Evolutionary conservation across 2,329 filamentous ascomycete species (phyloP).

Genomic region (Elsinoe fawcettii): DNA sequence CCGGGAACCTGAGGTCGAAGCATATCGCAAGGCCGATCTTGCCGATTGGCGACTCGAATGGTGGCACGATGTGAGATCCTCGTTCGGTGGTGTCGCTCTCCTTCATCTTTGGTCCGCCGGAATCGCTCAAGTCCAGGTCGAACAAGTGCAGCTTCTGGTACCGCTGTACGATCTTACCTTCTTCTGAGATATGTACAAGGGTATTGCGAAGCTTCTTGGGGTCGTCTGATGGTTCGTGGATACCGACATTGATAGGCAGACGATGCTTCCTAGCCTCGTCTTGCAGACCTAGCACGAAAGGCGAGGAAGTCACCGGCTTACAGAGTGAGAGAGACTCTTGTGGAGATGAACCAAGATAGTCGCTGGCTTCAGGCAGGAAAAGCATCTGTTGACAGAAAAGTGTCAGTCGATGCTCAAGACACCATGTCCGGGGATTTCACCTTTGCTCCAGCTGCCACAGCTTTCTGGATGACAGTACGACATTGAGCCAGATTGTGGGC

Average conservation of each 20-base stretch:
- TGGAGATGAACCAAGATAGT: constrained; percentile 71
- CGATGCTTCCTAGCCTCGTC: constrained; percentile 55
- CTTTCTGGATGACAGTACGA: constrained; percentile 61
- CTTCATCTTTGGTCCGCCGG: constrained; percentile 50
- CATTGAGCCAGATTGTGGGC: constrained; percentile 74
- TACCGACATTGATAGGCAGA: constrained; percentile 74
- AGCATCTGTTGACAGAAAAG: constrained; percentile 49
- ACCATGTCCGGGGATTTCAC: constrained; percentile 38
- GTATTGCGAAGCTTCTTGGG: constrained; percentile 54
- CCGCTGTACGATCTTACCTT: constrained; percentile 50
- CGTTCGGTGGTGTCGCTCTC: constrained; percentile 63
- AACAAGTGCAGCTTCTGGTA: constrained; percentile 94
- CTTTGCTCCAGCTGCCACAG: constrained; percentile 68
- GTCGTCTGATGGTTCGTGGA: constrained; percentile 63
- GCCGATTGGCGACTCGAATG: constrained; percentile 67
- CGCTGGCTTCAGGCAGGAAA: constrained; percentile 85
- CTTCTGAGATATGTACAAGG: constrained; percentile 57
- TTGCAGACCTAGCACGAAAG: constrained; percentile 70
- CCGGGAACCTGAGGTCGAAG: constrained; percentile 82
- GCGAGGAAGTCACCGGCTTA: constrained; percentile 54
- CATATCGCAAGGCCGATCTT: constrained; percentile 75
- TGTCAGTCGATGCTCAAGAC: constrained; percentile 3
- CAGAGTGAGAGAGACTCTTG: constrained; percentile 64
- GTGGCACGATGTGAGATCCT: constrained; percentile 55
- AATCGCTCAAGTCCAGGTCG: constrained; percentile 59